Evolutionary conservation across 257 asterid species (phyloP).

Genomic region (Ajuga chamaepitys): DNA sequence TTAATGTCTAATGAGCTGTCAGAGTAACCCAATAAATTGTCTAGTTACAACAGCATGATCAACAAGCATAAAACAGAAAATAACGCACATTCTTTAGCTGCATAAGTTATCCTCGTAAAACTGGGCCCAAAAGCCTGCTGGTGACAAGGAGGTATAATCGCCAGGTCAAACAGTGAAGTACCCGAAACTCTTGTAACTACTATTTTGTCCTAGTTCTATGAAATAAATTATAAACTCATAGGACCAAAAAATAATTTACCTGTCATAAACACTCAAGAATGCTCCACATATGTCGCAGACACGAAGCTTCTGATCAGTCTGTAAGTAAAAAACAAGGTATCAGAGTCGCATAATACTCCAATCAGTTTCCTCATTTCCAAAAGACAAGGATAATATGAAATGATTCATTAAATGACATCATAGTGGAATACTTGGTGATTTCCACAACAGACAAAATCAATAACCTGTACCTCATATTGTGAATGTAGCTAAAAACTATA

Average conservation of each 20-base stretch:
- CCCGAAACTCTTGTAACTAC: slow-evolving; percentile 44
- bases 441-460: background rate
- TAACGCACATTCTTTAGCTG: slow-evolving; percentile 99
- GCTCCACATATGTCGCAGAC: slow-evolving; percentile 99
- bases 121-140: slow-evolving; percentile 99
- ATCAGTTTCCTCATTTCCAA: background rate
- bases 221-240: background rate
- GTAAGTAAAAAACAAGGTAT: slow-evolving; percentile 23
- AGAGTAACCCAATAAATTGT: slow-evolving; percentile 20
- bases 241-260: slow-evolving; percentile 33
- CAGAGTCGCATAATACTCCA: slow-evolving; percentile 16
- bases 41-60: slow-evolving; percentile 54
- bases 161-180: slow-evolving; percentile 67
- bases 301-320: slow-evolving; percentile 99
- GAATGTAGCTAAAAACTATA: background rate
- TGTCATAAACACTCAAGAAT: slow-evolving; percentile 89
- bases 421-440: background rate
- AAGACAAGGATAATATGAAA: background rate
- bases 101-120: slow-evolving; percentile 97
- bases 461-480: background rate
- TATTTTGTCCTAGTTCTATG: slow-evolving; percentile 27
- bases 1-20: background rate
- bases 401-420: background rate
- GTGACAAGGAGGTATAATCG: slow-evolving; percentile 88
- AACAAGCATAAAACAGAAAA: slow-evolving; percentile 63